phyloP scores from a whole-genome alignment of 805 yeast genomes.

The Jamesozyma jinghongensis region DNA sequence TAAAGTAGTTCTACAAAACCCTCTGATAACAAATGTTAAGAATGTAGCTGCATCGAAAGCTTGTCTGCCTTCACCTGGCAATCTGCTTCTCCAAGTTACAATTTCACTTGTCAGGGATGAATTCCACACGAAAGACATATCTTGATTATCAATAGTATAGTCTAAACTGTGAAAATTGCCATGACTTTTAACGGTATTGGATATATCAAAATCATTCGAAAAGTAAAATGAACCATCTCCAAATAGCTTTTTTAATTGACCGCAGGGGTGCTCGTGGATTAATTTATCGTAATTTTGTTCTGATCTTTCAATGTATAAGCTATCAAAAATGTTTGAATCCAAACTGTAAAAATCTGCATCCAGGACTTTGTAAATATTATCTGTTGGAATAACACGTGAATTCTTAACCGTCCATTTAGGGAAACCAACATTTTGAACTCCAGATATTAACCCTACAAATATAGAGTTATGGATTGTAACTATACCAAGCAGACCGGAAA shows the following conservation, averaged over 20 bases:
- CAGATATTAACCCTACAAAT: conserved; percentile 51
- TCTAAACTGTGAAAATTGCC: conserved; percentile 38
- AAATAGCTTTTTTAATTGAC: conserved; percentile 60
- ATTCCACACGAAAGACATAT: conserved; percentile 86
- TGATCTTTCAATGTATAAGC: conserved; percentile 18
- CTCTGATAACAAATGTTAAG: conserved; percentile 77
- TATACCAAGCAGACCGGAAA: conserved; percentile 54
- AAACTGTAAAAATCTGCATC: conserved; percentile 60
- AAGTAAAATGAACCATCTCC: conserved; percentile 82
- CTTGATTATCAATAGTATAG: conserved; percentile 43
- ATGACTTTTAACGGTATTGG: conserved; percentile 67
- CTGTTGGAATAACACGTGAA: conserved; percentile 31
- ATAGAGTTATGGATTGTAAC: conserved; percentile 44
- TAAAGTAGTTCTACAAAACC: conserved; percentile 68
- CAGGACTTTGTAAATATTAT: conserved; percentile 44
- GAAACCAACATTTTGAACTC: conserved; percentile 45
- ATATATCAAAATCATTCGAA: conserved; percentile 83
- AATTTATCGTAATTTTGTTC: conserved; percentile 26
- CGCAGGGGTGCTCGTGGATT: conserved; percentile 66
- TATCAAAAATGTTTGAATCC: conserved; percentile 47
- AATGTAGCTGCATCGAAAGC: conserved; percentile 61
- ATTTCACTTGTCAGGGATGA: conserved; percentile 73
- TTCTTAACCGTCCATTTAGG: conserved; percentile 34
- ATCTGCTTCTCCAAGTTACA: conserved; percentile 56
- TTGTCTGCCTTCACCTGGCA: conserved; percentile 49